These are phyloP conservation scores for Neurospora intermedia DNA, from an alignment of 495 filamentous ascomycete genomes.

Conservation along the genomic window DNA sequence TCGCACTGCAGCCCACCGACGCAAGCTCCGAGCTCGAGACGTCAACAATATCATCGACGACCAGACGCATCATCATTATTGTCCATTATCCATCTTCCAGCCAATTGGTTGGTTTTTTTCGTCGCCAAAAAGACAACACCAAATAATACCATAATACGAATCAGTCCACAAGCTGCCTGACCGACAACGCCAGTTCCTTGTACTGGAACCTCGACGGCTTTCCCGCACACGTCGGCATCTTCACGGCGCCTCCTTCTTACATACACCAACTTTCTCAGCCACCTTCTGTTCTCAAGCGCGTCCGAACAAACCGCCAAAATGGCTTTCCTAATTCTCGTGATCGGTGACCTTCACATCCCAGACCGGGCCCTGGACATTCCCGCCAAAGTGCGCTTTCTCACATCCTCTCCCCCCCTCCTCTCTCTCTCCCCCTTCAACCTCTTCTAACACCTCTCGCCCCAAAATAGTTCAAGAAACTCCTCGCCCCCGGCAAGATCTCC, in stretches of 20 bases:
- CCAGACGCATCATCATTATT: background rate
- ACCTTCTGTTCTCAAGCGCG: background rate
- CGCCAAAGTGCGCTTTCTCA: constrained; percentile 52
- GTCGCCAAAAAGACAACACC: background rate
- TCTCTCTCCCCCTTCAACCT: background rate
- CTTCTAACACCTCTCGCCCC: background rate
- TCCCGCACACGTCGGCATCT: background rate
- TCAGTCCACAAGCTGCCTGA: background rate
- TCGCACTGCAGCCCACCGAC: background rate
- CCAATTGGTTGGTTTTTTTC: background rate
- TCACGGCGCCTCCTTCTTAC: background rate
- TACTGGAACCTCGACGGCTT: background rate
- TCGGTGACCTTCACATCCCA: constrained; percentile 96
- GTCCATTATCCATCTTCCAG: background rate
- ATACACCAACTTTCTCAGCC: background rate
- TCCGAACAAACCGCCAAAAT: constrained; percentile 14
- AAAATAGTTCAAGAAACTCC: constrained; percentile 87
- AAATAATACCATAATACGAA: background rate
- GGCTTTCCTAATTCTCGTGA: constrained; percentile 62
- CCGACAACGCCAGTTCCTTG: background rate
- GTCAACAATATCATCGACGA: background rate
- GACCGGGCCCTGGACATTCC: constrained; percentile 87
- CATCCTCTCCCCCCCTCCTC: background rate
- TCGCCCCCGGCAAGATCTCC: constrained; percentile 93
- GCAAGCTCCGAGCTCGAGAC: background rate